Evolutionary conservation across 768 basidiomycete genomes (phyloP), one percentile per base, ranked within the genome.

Genomic region (Leccinellum rugosiceps): DNA sequence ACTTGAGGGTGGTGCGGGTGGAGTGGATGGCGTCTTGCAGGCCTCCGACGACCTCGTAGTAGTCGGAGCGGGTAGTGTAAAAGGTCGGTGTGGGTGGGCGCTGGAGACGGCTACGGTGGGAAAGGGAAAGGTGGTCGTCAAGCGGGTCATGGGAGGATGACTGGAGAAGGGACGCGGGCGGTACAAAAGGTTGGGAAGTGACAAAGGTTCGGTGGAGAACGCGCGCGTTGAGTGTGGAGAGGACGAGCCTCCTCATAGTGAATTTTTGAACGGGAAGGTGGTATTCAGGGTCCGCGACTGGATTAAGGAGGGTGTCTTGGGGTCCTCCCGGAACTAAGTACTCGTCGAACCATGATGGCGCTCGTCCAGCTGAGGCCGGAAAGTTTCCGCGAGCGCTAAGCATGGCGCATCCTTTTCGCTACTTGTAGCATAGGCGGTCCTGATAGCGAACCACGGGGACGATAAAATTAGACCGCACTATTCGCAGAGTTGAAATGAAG

Each of bases 31-130:
- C 86, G 11, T 75, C 75, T 66, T 93, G 84, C 17, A 96, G 81
- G 44, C 80, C 75, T 45, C 77, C 74, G 44, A 94, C 72, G 55
- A 85, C 82, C 72, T 94, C 90, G 70, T 86, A 86, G 76, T 86
- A 94, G 23, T 76, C 75, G 1, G 89, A 77, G 32, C 87, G 85
- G 15, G 86, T 87, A 17, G 94, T 92, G 76, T 91, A 97, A 75
- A 94, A 95, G 49, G 83, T 84, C 21, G 92, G 83, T 8, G 91
- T 88, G 19, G 78, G 72, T 0, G 92, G 92, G 56, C 64, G 66
- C 14, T 63, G 66, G 13, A 53, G 63, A 6, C 28, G 13, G 34
- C 30, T 17, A 63, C n/a, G 57, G 59, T 25, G 59, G 10, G 2
- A 55, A 38, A 35, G 26, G 38, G 17, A 46, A 48, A 43, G 54